These are phyloP conservation scores for Collybia sp. DNA, from an alignment of 768 basidiomycete genomes.

Conservation along the genomic window DNA sequence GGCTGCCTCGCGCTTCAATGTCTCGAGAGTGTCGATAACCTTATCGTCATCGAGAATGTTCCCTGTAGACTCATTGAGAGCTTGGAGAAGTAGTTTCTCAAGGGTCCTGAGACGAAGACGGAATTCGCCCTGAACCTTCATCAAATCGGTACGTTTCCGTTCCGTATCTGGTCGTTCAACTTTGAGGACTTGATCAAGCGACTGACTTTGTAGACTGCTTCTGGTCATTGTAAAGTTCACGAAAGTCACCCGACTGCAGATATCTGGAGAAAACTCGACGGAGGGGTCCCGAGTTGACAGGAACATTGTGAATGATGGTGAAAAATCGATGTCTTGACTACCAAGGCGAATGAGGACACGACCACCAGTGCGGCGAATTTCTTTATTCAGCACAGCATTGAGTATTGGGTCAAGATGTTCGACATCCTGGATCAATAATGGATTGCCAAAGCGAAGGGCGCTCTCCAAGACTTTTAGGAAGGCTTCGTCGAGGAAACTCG, in stretches of 20 bases:
- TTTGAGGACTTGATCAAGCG: slow-evolving; percentile 93
- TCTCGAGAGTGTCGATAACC: slow-evolving; percentile 94
- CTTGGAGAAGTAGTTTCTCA: slow-evolving; percentile 89
- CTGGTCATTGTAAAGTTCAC: slow-evolving; percentile 99
- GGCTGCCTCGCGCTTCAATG: slow-evolving; percentile 91
- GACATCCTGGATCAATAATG: slow-evolving; percentile 95
- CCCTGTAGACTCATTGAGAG: slow-evolving; percentile 93
- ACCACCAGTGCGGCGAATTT: slow-evolving; percentile 93
- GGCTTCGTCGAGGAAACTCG: slow-evolving; percentile 97
- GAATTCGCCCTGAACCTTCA: slow-evolving; percentile 99
- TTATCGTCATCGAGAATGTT: slow-evolving; percentile 99
- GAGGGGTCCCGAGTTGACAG: slow-evolving; percentile 95
- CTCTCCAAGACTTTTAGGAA: slow-evolving; percentile 99
- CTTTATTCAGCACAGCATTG: slow-evolving; percentile 95
- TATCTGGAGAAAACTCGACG: slow-evolving; percentile 96
- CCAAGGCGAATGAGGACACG: slow-evolving; percentile 96
- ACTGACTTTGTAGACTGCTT: slow-evolving; percentile 97
- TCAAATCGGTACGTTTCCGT: slow-evolving; percentile 89
- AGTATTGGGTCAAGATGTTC: slow-evolving; percentile 97
- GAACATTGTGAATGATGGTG: slow-evolving; percentile 99
- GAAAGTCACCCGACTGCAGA: slow-evolving; percentile 94
- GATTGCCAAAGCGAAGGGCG: slow-evolving; percentile 98
- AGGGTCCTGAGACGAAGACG: slow-evolving; percentile 85
- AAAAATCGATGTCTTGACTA: slow-evolving; percentile 98
- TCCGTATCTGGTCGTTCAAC: slow-evolving; percentile 97